phyloP scores from a whole-genome alignment of 768 basidiomycete species.

The Suillus sp. region DNA sequence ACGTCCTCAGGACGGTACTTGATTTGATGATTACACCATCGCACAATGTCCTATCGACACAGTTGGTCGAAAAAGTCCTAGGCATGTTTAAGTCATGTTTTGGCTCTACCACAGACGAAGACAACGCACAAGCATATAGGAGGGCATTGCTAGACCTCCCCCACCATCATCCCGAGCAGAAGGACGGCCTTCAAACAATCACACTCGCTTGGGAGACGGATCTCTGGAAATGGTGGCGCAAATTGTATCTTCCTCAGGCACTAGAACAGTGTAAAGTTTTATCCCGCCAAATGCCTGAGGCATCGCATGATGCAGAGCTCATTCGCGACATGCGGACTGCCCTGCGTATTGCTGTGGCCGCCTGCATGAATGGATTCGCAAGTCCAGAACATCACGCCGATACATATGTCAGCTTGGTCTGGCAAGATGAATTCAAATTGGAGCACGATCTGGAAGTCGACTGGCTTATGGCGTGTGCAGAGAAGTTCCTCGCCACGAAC shows the following conservation, averaged over 20 bases:
- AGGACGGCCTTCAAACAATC: too few relatives aligned
- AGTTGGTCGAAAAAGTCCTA: not conserved
- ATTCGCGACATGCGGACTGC: not conserved
- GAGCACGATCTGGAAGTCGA: not conserved
- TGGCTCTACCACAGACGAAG: too few relatives aligned
- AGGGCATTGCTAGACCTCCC: too few relatives aligned
- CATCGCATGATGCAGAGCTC: not conserved
- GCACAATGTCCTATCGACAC: not conserved
- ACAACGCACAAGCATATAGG: too few relatives aligned
- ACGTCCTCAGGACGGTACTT: conserved; percentile 3
- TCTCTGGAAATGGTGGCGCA: not conserved
- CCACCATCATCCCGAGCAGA: too few relatives aligned
- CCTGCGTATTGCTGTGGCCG: not conserved
- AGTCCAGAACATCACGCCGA: not conserved
- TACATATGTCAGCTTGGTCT: not conserved
- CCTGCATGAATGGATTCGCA: too few relatives aligned
- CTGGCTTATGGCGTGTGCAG: not conserved
- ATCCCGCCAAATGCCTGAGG: not conserved
- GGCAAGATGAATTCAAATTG: not conserved
- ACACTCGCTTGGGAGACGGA: not conserved
- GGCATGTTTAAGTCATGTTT: not conserved
- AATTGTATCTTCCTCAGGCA: not conserved
- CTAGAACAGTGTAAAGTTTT: not conserved
- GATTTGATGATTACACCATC: conserved; percentile 6
- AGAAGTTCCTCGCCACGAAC: not conserved